phyloP scores from a whole-genome alignment of 148 eudicot genomes.

The Vaccinium darrowii region DNA sequence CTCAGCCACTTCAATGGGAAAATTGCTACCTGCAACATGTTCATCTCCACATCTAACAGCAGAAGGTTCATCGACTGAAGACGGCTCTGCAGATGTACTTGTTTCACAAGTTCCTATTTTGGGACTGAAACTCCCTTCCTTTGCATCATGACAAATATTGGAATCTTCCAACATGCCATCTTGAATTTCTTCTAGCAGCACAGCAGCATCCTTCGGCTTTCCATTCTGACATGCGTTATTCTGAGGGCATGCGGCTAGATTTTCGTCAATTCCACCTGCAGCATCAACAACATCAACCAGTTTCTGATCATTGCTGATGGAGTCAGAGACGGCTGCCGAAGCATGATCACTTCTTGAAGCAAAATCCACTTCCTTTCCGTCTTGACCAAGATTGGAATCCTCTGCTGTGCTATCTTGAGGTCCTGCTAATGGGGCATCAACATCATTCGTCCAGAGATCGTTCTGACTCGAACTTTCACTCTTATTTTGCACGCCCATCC shows the following conservation, averaged over 20 bases:
- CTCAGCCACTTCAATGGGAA: background rate
- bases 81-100: background rate
- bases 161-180: background rate
- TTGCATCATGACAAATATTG: background rate
- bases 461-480: slow-evolving; percentile 2
- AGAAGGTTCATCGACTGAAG: background rate
- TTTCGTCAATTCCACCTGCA: slow-evolving; percentile 2
- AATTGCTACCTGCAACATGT: background rate
- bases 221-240: background rate
- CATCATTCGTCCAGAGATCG: background rate
- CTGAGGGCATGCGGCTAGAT: background rate
- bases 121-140: background rate
- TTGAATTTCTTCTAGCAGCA: background rate
- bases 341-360: background rate
- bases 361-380: background rate
- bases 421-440: background rate
- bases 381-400: background rate
- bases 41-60: background rate
- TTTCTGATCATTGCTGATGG: background rate
- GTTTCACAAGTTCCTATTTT: background rate
- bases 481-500: background rate
- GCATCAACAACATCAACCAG: slow-evolving; percentile 14
- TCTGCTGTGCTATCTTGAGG: slow-evolving; percentile 7
- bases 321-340: background rate
- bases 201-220: background rate